phyloP scores from a whole-genome alignment of 2,329 filamentous ascomycete genomes.

The Lachnellula willkommii region DNA sequence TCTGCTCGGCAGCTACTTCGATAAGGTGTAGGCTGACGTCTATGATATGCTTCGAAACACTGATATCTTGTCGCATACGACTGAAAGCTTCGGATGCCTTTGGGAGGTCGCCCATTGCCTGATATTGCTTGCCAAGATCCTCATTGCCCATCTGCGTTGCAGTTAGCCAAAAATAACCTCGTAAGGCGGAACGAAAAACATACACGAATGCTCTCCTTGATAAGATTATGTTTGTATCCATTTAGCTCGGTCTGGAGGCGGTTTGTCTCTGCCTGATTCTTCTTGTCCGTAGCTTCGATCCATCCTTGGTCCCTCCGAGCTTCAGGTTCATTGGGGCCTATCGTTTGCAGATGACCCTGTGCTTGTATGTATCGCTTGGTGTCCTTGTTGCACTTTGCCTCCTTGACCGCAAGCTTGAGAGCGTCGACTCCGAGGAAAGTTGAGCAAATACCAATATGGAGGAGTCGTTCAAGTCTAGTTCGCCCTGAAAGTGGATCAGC shows the following conservation, averaged over 20 bases:
- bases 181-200: slow-evolving; percentile 19
- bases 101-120: slow-evolving; percentile 67
- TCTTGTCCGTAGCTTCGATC: slow-evolving; percentile 62
- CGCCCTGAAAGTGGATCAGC: slow-evolving; percentile 52
- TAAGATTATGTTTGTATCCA: slow-evolving; percentile 91
- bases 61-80: slow-evolving; percentile 88
- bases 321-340: slow-evolving; percentile 63
- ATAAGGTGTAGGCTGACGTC: slow-evolving; percentile 78
- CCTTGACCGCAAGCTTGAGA: slow-evolving; percentile 67
- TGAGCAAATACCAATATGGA: slow-evolving; percentile 75
- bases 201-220: slow-evolving; percentile 94
- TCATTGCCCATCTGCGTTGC: slow-evolving; percentile 78
- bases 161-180: neutral
- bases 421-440: slow-evolving; percentile 73
- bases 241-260: slow-evolving; percentile 82
- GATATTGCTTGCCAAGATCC: slow-evolving; percentile 80
- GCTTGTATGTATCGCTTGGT: slow-evolving; percentile 65
- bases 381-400: slow-evolving; percentile 74
- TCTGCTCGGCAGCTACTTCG: slow-evolving; percentile 67
- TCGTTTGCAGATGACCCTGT: slow-evolving; percentile 57
- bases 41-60: slow-evolving; percentile 73
- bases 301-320: slow-evolving; percentile 65
- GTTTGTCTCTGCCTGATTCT: slow-evolving; percentile 64
- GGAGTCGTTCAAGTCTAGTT: slow-evolving; percentile 74
- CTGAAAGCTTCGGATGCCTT: slow-evolving; percentile 72